Evolutionary conservation across 192 early-diverging fungal genomes (phyloP).

Genomic region (Entomortierella parvispora): DNA sequence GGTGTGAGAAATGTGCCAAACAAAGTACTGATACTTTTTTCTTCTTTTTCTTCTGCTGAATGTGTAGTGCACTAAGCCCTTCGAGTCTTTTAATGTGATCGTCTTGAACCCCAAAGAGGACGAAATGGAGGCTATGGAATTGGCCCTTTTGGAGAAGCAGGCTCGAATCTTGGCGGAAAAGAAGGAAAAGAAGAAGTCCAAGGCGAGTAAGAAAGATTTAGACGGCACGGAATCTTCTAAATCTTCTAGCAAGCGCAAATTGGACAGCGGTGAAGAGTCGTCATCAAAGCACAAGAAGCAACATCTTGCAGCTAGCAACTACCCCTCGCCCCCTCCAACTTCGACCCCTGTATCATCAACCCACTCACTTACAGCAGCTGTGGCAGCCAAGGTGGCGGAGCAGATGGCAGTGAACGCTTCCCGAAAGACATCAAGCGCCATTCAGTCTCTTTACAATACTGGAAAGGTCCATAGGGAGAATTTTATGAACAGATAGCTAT

Average conservation of each 20-base stretch:
- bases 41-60: not conserved
- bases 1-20: not conserved
- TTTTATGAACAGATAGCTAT: constrained; percentile 49
- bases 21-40: not conserved
- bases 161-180: constrained; percentile 56
- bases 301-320: not conserved
- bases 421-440: constrained; percentile 35
- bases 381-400: constrained; percentile 56
- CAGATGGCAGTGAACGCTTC: constrained; percentile 50
- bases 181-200: constrained; percentile 60
- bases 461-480: constrained; percentile 31
- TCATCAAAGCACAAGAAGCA: constrained; percentile 35
- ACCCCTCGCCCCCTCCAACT: not conserved
- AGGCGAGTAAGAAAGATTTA: constrained; percentile 53
- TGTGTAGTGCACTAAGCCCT: constrained; percentile 71
- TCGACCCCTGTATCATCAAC: constrained; percentile 16
- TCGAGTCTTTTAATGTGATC: constrained; percentile 65
- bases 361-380: constrained; percentile 52
- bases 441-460: constrained; percentile 39
- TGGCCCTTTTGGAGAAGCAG: constrained; percentile 63
- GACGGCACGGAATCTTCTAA: constrained; percentile 30
- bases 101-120: constrained; percentile 75
- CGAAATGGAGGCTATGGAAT: constrained; percentile 69
- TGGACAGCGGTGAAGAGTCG: constrained; percentile 14
- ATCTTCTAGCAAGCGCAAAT: constrained; percentile 45